A percentile compares a stretch with the other conserved stretches of the same genome.
Evolutionary conservation across 768 basidiomycete species (phyloP).

Genomic region (Mrakia blollopis): DNA sequence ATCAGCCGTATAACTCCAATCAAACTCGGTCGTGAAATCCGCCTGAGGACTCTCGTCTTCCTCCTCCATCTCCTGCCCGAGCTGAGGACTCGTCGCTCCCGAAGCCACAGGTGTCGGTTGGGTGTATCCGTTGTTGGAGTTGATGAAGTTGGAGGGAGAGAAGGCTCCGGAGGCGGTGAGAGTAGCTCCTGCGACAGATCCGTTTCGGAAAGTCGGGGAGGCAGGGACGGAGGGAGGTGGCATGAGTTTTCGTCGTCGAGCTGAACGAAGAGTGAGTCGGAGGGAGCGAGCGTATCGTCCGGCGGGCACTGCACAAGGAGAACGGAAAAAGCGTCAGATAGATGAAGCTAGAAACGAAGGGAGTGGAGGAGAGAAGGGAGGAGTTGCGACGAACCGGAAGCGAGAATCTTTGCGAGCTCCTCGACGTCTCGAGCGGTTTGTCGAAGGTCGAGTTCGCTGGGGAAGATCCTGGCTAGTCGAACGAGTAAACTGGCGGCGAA

Average conservation of each 20-base stretch:
- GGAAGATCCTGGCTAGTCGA: slow-evolving; percentile 79
- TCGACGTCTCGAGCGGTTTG: slow-evolving; percentile 74
- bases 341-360: not conserved
- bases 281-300: slow-evolving; percentile 87
- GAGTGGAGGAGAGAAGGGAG: slow-evolving; percentile 28
- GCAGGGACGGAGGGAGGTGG: slow-evolving; percentile 47
- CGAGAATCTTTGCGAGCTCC: slow-evolving; percentile 66
- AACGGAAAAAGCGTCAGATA: not conserved
- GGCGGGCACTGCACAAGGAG: slow-evolving; percentile 63
- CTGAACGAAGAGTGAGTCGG: slow-evolving; percentile 73
- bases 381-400: slow-evolving; percentile 57
- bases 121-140: slow-evolving; percentile 16
- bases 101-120: slow-evolving; percentile 14
- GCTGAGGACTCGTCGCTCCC: slow-evolving; percentile 7
- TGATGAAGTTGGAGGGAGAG: slow-evolving; percentile 31
- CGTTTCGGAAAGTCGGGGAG: slow-evolving; percentile 46
- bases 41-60: slow-evolving; percentile 29
- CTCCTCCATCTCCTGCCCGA: not conserved
- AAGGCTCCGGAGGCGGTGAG: not conserved
- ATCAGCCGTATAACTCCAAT: slow-evolving; percentile 1
- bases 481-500: slow-evolving; percentile 88
- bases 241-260: slow-evolving; percentile 45
- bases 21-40: slow-evolving; percentile 31
- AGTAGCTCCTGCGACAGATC: not conserved
- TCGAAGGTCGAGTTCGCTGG: slow-evolving; percentile 70